Percentiles rank a stretch among this genome's conserved stretches.
Evolutionary conservation across 768 basidiomycete genomes (phyloP).

Genomic region (Mycena albidolilacea): DNA sequence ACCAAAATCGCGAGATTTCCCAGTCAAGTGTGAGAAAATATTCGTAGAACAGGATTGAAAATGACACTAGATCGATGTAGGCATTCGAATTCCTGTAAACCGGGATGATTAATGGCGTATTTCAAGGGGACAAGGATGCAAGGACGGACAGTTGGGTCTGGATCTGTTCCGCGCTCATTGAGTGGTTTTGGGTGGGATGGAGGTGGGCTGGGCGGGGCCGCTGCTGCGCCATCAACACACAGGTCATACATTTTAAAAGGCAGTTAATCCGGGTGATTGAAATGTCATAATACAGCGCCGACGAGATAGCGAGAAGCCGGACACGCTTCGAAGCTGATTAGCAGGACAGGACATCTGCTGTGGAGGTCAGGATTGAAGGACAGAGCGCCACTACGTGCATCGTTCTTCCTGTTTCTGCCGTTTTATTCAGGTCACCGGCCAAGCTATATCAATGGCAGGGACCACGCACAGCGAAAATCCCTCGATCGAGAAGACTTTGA

Average conservation of each 20-base stretch:
- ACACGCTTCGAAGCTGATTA: conserved; percentile 1
- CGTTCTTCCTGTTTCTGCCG: not conserved
- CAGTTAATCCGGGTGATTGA: not conserved
- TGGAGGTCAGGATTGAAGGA: not conserved
- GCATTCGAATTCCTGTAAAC: conserved; percentile 22
- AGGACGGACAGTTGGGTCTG: conserved; percentile 29
- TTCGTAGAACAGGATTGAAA: conserved; percentile 35
- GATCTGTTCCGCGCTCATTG: conserved; percentile 22
- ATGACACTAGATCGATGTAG: conserved; percentile 20
- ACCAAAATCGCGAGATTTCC: conserved; percentile 35
- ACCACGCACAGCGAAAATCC: not conserved
- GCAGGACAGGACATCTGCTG: not conserved
- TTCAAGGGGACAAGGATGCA: not conserved
- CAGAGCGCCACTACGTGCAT: not conserved
- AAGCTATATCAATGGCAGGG: not conserved
- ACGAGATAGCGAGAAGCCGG: not conserved
- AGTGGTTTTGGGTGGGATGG: not conserved
- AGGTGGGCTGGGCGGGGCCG: not conserved
- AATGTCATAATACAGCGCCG: not conserved
- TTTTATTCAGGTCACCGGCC: not conserved
- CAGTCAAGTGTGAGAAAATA: conserved; percentile 30
- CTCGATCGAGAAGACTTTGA: not conserved
- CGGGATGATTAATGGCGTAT: not conserved
- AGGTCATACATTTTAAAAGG: not conserved
- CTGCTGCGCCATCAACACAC: not conserved